Base-by-base conservation (phyloP, 2,329 filamentous ascomycete species). In the Colletotrichum zoysiae region DNA sequence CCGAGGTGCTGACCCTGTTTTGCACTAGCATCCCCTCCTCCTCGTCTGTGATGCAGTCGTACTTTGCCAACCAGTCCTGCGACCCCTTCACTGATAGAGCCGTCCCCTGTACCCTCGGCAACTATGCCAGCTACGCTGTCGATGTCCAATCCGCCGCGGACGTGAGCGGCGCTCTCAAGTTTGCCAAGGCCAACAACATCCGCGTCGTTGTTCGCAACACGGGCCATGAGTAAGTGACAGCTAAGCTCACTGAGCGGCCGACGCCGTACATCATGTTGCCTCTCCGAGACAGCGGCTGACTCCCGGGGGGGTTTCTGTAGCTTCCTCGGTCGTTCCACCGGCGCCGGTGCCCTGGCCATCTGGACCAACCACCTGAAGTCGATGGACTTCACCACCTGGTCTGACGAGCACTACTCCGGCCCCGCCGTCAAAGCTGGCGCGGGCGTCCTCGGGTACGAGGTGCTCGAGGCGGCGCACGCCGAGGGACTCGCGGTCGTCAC, bases 361-460 rank as follows among this genome's bases (percentile, higher is more conserved):
- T 83, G 82, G 80, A 84, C 79, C 2, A 80, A 84, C 70, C 73
- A 78, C 67, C 74, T 84, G 65, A 83, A 85, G 77, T 75, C 80
- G n/a, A 82, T 84, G 35, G 70, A 83, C 42, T 82, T 85, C 74
- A 76, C 82, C 30, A 71, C 69, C 0, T 87, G 82, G 67, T 77
- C 78, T 6, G 78, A 81, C 46, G 30, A 76, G 5, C 70, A 80
- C 55, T 91, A 90, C 77, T 78, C 73, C 0, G 88, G 88, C 11
- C 81, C 81, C n/a, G 87, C 87, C 0, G 79, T 88, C 16, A 87
- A 83, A 35, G 76, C 90, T 40, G 87, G 85, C 3, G 85, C 88
- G 7, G 89, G 89, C 53, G 82, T 90, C 0, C 81, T 84, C 44
- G 87, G 82, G 0, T 81, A 78, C 38, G 86, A 90, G 56, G 82